phyloP scores from a whole-genome alignment of 129 eudicot genomes.

The Pulicaria dysenterica region DNA sequence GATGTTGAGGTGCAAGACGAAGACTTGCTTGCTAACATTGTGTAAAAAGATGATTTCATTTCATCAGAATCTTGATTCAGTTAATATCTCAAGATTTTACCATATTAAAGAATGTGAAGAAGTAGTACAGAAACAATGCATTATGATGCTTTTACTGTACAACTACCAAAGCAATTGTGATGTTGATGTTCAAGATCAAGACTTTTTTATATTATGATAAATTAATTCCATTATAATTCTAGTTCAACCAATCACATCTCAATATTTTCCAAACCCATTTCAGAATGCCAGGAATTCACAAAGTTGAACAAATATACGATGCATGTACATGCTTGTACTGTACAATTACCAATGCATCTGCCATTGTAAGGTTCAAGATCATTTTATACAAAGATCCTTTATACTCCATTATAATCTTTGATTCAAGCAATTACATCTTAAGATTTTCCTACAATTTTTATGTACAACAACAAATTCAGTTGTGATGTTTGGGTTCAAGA shows the following conservation, averaged over 20 bases:
- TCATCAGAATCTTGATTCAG: background rate
- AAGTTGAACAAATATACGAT: background rate
- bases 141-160: slow-evolving; percentile 8
- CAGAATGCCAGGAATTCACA: slow-evolving; percentile 3
- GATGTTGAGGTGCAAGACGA: slow-evolving; percentile 23
- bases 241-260: slow-evolving; percentile 1
- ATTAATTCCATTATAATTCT: background rate
- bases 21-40: slow-evolving; percentile 26
- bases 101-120: too few species aligned
- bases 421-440: background rate
- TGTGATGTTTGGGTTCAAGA: background rate
- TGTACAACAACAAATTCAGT: background rate
- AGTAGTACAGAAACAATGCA: too few species aligned
- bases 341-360: background rate
- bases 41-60: background rate
- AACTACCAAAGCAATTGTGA: background rate
- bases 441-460: too few species aligned
- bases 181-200: slow-evolving; percentile 20
- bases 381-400: background rate
- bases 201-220: slow-evolving; percentile 6
- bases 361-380: background rate
- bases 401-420: background rate
- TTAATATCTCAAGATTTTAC: too few species aligned
- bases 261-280: slow-evolving; percentile 15
- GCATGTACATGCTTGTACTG: slow-evolving; percentile 1